Conservation (phyloP, 1,284 basidiomycete genomes). For the Boletus coffeatus region DNA sequence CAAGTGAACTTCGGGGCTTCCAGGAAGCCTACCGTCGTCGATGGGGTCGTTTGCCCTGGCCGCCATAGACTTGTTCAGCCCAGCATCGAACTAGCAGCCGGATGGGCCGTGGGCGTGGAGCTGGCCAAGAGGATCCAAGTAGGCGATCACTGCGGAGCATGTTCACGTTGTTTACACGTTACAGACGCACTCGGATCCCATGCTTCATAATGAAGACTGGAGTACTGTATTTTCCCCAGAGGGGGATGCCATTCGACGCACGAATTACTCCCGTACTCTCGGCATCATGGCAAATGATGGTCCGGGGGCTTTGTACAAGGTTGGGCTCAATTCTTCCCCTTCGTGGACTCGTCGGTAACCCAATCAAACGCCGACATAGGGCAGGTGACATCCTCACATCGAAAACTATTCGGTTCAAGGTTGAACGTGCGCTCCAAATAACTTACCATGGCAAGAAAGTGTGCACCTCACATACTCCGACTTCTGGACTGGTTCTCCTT, state of each 20-base stretch:
- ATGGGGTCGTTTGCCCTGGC: conserved; percentile 81
- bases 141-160: conserved; percentile 24
- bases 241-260: conserved; percentile 68
- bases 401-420: conserved; percentile 61
- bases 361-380: conserved; percentile 35
- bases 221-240: conserved; percentile 71
- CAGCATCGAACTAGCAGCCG: conserved; percentile 66
- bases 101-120: conserved; percentile 74
- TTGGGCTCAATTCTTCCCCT: conserved; percentile 30
- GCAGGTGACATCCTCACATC: conserved; percentile 83
- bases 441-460: conserved; percentile 74
- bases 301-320: conserved; percentile 70
- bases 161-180: conserved; percentile 10
- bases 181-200: conserved; percentile 52
- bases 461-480: conserved; percentile 81
- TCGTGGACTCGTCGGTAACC: conserved; percentile 12
- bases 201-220: conserved; percentile 80
- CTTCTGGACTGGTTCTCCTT: conserved; percentile 74
- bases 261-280: conserved; percentile 67
- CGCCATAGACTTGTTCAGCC: conserved; percentile 63
- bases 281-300: conserved; percentile 61
- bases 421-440: conserved; percentile 71
- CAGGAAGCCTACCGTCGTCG: conserved; percentile 64
- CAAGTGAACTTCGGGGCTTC: conserved; percentile 83
- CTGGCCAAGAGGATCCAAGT: conserved; percentile 70